Conservation (phyloP, 2,329 filamentous ascomycete species). For the Fusarium proliferatum region DNA sequence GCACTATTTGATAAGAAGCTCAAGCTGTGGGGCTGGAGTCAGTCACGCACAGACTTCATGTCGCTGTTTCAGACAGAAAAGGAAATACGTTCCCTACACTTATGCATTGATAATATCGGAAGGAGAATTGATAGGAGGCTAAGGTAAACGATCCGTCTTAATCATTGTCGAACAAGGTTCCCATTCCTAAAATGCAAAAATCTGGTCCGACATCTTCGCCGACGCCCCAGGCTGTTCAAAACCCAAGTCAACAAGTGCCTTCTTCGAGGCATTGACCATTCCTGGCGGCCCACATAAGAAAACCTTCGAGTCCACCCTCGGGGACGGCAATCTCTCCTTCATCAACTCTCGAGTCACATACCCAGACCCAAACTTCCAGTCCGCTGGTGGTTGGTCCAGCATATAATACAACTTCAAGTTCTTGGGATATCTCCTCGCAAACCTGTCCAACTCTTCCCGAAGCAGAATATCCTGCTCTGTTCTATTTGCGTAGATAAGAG, state of each 20-base stretch:
- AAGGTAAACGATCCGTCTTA: too few species aligned
- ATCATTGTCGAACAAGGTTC: too few species aligned
- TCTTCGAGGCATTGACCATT: conserved; percentile 69
- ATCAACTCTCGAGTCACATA: conserved; percentile 64
- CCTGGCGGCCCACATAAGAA: conserved; percentile 70
- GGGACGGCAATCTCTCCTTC: conserved; percentile 58
- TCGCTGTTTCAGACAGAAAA: too few species aligned
- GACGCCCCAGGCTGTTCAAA: conserved; percentile 62
- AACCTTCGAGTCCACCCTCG: conserved; percentile 60
- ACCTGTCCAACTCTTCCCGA: conserved; percentile 64
- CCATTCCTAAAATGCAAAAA: conserved; percentile 53
- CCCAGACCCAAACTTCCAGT: conserved; percentile 62
- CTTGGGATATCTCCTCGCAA: conserved; percentile 60
- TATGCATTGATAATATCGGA: too few species aligned
- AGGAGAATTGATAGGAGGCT: too few species aligned
- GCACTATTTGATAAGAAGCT: too few species aligned
- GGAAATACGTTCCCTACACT: too few species aligned
- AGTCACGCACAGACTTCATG: too few species aligned
- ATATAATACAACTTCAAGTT: conserved; percentile 68
- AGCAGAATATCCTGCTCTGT: conserved; percentile 70
- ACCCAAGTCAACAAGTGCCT: conserved; percentile 58
- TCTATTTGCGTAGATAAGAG: conserved; percentile 68
- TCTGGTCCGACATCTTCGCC: conserved; percentile 63
- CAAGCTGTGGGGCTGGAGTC: too few species aligned
- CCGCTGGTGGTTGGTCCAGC: conserved; percentile 57